phyloP scores from a whole-genome alignment of 768 basidiomycete genomes.

The Termitomyces sp. region DNA sequence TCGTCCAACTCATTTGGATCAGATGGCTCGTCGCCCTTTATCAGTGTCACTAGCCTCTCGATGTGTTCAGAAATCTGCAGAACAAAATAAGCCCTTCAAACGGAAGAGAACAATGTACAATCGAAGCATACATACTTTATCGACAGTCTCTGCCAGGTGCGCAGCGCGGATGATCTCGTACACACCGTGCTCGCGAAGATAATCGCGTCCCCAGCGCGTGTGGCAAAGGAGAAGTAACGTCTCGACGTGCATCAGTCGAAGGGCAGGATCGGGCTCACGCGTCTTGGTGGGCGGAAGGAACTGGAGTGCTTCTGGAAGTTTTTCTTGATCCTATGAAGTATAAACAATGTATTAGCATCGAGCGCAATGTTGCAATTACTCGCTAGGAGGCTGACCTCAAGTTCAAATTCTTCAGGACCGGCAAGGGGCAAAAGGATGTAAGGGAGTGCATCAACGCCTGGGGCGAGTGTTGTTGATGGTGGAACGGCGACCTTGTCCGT shows the following conservation, averaged over 20 bases:
- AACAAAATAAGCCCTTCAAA: background rate
- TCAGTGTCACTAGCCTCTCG: conserved; percentile 80
- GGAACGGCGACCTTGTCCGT: conserved; percentile 46
- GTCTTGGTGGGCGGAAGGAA: conserved; percentile 82
- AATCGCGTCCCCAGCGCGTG: conserved; percentile 83
- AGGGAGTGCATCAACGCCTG: conserved; percentile 81
- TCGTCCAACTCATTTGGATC: conserved; percentile 32
- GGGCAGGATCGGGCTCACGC: conserved; percentile 70
- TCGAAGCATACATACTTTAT: conserved; percentile 57
- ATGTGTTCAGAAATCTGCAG: conserved; percentile 79
- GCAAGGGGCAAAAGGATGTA: conserved; percentile 87
- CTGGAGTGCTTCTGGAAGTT: conserved; percentile 76
- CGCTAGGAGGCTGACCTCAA: conserved; percentile 49
- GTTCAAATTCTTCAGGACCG: conserved; percentile 91
- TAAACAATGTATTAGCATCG: background rate
- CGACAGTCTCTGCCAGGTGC: conserved; percentile 75
- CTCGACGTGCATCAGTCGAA: conserved; percentile 85
- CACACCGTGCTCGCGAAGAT: conserved; percentile 71
- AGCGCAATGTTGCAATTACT: background rate
- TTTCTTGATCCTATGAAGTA: conserved; percentile 79
- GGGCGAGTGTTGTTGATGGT: conserved; percentile 50
- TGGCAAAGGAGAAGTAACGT: conserved; percentile 85
- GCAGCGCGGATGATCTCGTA: conserved; percentile 79
- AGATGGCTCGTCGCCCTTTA: conserved; percentile 73
- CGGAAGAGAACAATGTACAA: background rate